Base-by-base conservation (phyloP, 148 eudicot species). In the Fagopyrum tataricum region DNA sequence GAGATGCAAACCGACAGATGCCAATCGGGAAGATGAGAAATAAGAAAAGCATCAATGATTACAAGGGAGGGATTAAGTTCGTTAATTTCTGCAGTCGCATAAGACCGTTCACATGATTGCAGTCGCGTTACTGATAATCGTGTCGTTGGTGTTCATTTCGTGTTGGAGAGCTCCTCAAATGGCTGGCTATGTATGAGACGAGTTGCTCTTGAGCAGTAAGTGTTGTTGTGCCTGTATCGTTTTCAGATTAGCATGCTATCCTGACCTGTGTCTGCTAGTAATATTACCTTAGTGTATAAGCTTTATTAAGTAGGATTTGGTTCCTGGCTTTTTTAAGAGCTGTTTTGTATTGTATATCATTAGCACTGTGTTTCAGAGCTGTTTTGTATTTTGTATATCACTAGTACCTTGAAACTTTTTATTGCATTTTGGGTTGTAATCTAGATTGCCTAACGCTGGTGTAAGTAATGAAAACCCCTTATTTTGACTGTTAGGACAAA, bases 351-450 rank as follows among this genome's bases (percentile, higher is more conserved):
- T 64, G 44, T 39, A 64, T 37, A 64, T 39, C 69, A 14, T 37
- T 39, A 64, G 69, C 69, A 31, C 69, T 31, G 37, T 31, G 37
- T 31, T 31, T 31, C 37, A 12, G 44, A 20, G 69, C 0, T 64
- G 42, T 64, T 39, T 26, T 64, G 43, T 37, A 15, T 37, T 37
- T 37, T 64, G 44, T 39, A 64, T 37, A 64, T 39, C 69, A 14
- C 15, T 39, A 64, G 69, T 43, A 31, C 69, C 69, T 39, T 64
- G 3, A 64, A 64, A 64, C 69, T 31, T 31, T 5, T 55, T 64
- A 37, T 20, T 37, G 69, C 69, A 39, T 37, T 64, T 64, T 64
- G 69, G 69, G 20, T 31, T 64, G 69, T 64, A 64, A 64, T 64
- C 8, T 64, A 64, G 69, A 64, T 64, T 64, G 39, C 69, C 26